Percentiles rank a stretch among this genome's conserved stretches.
These are phyloP conservation scores for Xylariaceae sp. DNA, from an alignment of 2,329 filamentous ascomycete species.

Conservation along the genomic window DNA sequence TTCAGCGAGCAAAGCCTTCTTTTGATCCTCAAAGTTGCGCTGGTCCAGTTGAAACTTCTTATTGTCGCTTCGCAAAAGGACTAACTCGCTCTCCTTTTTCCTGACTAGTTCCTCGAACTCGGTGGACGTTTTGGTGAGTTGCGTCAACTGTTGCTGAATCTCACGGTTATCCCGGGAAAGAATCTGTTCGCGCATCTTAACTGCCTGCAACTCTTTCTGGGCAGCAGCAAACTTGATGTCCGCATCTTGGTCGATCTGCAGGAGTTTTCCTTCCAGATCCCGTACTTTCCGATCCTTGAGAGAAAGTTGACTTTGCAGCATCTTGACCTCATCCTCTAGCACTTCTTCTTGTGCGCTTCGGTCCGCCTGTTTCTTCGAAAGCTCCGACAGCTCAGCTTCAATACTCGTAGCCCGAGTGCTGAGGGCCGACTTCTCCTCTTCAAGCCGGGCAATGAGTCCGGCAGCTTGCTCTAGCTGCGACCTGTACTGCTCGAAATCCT, in stretches of 20 bases:
- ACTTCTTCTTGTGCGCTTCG: conserved; percentile 70
- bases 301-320: conserved; percentile 83
- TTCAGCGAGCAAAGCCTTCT: conserved; percentile 61
- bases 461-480: conserved; percentile 88
- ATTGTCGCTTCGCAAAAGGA: conserved; percentile 77
- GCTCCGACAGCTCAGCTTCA: conserved; percentile 63
- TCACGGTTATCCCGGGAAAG: conserved; percentile 75
- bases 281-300: conserved; percentile 86
- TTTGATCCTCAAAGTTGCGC: conserved; percentile 72
- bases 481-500: conserved; percentile 73
- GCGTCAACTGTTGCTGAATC: conserved; percentile 76
- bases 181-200: conserved; percentile 69
- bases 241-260: conserved; percentile 82
- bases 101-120: conserved; percentile 92
- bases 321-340: conserved; percentile 77
- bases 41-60: conserved; percentile 79
- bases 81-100: conserved; percentile 88
- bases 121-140: conserved; percentile 85
- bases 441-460: conserved; percentile 75
- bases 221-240: conserved; percentile 76
- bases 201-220: conserved; percentile 71
- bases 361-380: conserved; percentile 65
- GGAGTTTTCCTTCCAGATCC: conserved; percentile 77
- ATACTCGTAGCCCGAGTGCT: conserved; percentile 62
- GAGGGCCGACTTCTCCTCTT: conserved; percentile 77